Evolutionary conservation across 352 stramenopile genomes (phyloP), one percentile per base, ranked within the genome.

Genomic region (Globisporangium carolinianum): DNA sequence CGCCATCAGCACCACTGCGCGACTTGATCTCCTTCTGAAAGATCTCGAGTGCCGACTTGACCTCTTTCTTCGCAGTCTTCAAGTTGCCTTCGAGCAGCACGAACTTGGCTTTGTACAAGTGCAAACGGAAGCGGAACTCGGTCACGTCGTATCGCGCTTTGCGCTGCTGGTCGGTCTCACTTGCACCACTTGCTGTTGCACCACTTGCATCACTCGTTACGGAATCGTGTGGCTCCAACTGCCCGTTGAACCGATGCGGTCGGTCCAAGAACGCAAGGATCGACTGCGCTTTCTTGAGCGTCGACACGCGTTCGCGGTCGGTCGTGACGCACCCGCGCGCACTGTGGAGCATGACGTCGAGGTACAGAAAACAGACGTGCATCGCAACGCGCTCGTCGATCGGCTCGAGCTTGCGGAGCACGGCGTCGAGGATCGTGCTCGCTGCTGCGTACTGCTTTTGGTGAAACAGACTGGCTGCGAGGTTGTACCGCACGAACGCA

Each of bases 81-180:
- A 92, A 60, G 59, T 96, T 94, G 46, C 81, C 74, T 59, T 95
- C 82, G 51, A 97, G 61, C 51, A 97, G 63, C 68, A 93, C 78
- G 37, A 96, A 78, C 70, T 97, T 97, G 53, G 89, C 86, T 61
- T 94, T 94, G 74, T 97, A 97, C 58, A 97, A 62, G 51, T 97
- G 89, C 66, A 97, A 58, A 32, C 89, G 79, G 60, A 97, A 97
- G 37, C 83, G 78, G 62, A 97, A 97, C 66, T 97, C 89, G 54
- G 87, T 80, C 18, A 92, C 69, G 60, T 89, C 71, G 59, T 73
- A 69, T 11, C 66, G 72, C 39, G 72, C 87, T 64, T 78, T 89
- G 60, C 69, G 76, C 66, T 87, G 75, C 57, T 68, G 64, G 45
- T 81, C 79, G 47, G 66, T 76, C 61, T 85, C 71, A 35, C 65